Base-by-base conservation (phyloP, 495 filamentous ascomycete genomes). In the Wilcoxina mikolae region DNA sequence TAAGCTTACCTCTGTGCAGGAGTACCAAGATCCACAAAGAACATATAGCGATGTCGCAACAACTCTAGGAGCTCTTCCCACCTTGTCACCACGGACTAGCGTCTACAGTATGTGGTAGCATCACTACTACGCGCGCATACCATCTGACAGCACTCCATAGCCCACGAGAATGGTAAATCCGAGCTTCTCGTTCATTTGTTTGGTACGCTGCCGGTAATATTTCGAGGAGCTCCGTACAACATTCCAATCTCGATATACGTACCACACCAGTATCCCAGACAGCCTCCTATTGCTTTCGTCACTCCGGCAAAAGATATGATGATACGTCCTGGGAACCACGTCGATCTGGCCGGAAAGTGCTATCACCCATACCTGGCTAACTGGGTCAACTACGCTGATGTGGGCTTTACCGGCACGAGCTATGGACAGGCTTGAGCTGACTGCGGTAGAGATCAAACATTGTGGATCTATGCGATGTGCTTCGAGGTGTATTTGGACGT, bases 221-320 rank as follows among this genome's bases (percentile, higher is more conserved):
- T 95, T 70, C 84, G 91, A 60, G 89, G 88, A 62, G 78, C 81
- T 15, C 84, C 81, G 11, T 98, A 96, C 69, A 80, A 85, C 52
- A 95, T 96, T 56, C 91, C 91, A 9, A 74, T 98, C 51, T 79
- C 85, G 57, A 59, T 96, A 77, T 98, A 93, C 93, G 76, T 98
- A n/a, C 91, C 93, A 1, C 87, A 91, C 60, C 78, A 80, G 26
- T 98, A 98, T 63, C 93, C 91, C 28, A 76, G 77, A 31, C 84
- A 94, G 60, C 72, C 85, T 4, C 91, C 91, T 0, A 74, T 95
- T 15, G 78, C 78, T 51, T 98, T 94, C 68, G 85, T 95, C 39
- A 88, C 80, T 7, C 88, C 93, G 20, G 83, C 84, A 1, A 81
- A 83, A 57, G 85, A 82, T 62, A 95, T 98, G 87, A 70, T 84